These are phyloP conservation scores for Sisymbrium irio DNA, from an alignment of 345 rosid genomes.

Conservation along the genomic window DNA sequence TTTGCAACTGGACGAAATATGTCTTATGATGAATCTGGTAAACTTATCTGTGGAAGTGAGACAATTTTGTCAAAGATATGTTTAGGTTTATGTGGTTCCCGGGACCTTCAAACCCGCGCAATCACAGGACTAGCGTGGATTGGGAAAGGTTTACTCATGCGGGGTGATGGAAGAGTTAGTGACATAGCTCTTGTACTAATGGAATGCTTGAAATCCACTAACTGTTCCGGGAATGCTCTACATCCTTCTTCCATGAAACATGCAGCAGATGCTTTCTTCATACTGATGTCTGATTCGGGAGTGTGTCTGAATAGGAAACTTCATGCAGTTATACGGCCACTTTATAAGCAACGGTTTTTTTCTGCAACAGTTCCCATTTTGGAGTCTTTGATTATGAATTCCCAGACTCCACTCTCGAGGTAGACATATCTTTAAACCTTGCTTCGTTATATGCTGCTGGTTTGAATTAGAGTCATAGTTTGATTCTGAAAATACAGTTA, in stretches of 20 bases:
- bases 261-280: constrained; percentile 82
- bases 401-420: constrained; percentile 57
- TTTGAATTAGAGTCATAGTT: constrained; percentile 10
- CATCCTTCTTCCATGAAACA: constrained; percentile 50
- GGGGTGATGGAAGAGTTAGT: constrained; percentile 72
- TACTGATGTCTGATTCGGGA: constrained; percentile 74
- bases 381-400: constrained; percentile 53
- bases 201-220: constrained; percentile 52
- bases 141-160: constrained; percentile 91
- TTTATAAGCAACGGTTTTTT: constrained; percentile 86
- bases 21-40: constrained; percentile 31
- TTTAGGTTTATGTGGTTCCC: constrained; percentile 38
- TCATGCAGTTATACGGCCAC: constrained; percentile 80
- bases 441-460: background rate
- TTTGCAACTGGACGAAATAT: constrained; percentile 17
- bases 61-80: constrained; percentile 35
- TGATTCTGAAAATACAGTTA: background rate
- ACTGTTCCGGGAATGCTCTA: constrained; percentile 25
- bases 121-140: constrained; percentile 86
- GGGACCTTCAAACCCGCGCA: constrained; percentile 52
- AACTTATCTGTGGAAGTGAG: constrained; percentile 34
- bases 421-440: constrained; percentile 10
- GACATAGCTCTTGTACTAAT: constrained; percentile 57
- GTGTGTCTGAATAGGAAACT: constrained; percentile 61
- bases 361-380: constrained; percentile 65